Evolutionary conservation across 2,329 filamentous ascomycete genomes (phyloP).

Genomic region (Polychaeton citri): DNA sequence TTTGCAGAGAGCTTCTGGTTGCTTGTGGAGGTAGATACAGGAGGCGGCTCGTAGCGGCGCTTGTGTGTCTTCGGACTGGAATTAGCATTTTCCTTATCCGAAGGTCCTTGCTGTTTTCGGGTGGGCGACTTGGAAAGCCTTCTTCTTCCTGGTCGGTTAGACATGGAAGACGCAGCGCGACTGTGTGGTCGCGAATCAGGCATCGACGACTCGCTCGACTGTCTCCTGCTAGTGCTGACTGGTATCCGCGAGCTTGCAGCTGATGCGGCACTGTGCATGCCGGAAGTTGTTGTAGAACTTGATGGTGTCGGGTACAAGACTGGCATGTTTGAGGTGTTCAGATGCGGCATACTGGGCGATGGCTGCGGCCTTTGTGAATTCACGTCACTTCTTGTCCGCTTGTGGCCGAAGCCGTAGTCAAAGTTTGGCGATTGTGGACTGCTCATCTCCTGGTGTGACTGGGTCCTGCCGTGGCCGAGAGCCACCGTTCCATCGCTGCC

Average conservation of each 20-base stretch:
- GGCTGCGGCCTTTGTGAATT: slow-evolving; percentile 9
- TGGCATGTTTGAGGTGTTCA: slow-evolving; percentile 7
- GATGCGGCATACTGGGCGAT: slow-evolving; percentile 16
- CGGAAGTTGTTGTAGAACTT: not conserved
- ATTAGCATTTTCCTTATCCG: slow-evolving; percentile 15
- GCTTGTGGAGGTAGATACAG: slow-evolving; percentile 12
- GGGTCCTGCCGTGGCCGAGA: slow-evolving; percentile 24
- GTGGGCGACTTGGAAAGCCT: slow-evolving; percentile 17
- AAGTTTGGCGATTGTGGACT: slow-evolving; percentile 8
- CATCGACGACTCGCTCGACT: slow-evolving; percentile 19
- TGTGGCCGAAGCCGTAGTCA: slow-evolving; percentile 15
- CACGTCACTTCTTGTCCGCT: slow-evolving; percentile 21
- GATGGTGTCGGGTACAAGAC: slow-evolving; percentile 13
- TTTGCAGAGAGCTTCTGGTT: slow-evolving; percentile 49
- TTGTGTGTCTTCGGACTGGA: slow-evolving; percentile 10
- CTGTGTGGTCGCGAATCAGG: slow-evolving; percentile 9
- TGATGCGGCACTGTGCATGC: slow-evolving; percentile 1
- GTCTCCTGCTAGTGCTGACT: slow-evolving; percentile 14
- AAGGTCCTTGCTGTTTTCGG: slow-evolving; percentile 7
- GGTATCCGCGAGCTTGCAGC: slow-evolving; percentile 17
- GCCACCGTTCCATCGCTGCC: slow-evolving; percentile 59
- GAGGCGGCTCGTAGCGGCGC: slow-evolving; percentile 22
- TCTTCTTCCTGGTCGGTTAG: slow-evolving; percentile 12
- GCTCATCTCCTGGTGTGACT: not conserved
- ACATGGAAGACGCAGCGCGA: slow-evolving; percentile 15